These are phyloP conservation scores for Tephrocybe sp. DNA, from an alignment of 768 basidiomycete species.

Conservation along the genomic window DNA sequence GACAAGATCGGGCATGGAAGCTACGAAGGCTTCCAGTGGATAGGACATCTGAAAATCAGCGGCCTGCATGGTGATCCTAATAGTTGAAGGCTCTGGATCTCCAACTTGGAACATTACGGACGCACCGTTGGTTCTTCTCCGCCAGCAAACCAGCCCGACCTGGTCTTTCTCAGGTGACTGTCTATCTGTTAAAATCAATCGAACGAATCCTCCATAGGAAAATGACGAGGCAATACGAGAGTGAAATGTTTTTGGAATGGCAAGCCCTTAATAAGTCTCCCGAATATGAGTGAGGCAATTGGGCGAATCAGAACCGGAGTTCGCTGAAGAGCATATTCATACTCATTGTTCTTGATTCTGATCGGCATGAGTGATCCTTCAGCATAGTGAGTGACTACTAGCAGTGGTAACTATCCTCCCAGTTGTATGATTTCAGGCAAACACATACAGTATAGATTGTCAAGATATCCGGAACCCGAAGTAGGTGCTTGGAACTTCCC, in stretches of 20 bases:
- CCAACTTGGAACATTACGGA: neutral
- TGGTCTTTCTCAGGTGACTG: conserved; percentile 13
- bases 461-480: conserved; percentile 13
- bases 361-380: conserved; percentile 33
- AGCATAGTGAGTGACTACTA: conserved; percentile 20
- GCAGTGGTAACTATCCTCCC: conserved; percentile 5
- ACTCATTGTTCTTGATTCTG: conserved; percentile 33
- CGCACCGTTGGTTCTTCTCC: conserved; percentile 20
- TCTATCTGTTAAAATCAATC: conserved; percentile 9
- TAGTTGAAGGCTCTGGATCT: neutral
- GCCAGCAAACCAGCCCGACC: conserved; percentile 20
- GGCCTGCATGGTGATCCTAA: conserved; percentile 9
- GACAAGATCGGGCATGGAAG: conserved; percentile 13
- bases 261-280: conserved; percentile 21
- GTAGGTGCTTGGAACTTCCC: conserved; percentile 12
- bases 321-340: conserved; percentile 26
- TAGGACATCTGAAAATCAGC: conserved; percentile 30
- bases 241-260: conserved; percentile 26
- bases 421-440: too few species aligned
- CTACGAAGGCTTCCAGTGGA: conserved; percentile 22
- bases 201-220: too few species aligned
- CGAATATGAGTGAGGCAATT: conserved; percentile 28
- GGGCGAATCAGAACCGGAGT: conserved; percentile 37
- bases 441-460: conserved; percentile 21
- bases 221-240: conserved; percentile 22